Base-by-base conservation (phyloP, 257 asterid species). In the Agastache rugosa region DNA sequence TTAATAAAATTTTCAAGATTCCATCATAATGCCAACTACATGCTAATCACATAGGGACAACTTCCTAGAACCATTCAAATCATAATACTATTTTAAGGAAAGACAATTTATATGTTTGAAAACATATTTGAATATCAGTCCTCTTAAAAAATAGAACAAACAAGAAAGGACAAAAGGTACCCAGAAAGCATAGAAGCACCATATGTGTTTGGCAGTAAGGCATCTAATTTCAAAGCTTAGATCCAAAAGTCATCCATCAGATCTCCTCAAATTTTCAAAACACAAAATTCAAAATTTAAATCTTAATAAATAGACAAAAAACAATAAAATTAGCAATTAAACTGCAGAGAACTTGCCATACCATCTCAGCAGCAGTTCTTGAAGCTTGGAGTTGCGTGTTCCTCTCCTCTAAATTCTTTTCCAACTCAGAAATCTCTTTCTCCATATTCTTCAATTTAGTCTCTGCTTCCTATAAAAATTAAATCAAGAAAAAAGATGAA, bases 331-430 rank as follows among this genome's bases (percentile, higher is more conserved):
- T 2, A 34, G 59, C 20, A 37, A 35, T 35, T 35, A 54, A 22
- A 22, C 62, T 22, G 16, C 35, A 59, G 2, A 39, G 56, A 83
- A 71, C 9, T 37, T 31, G 20, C n/a, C 20, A 34, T 76, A 93
- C 98, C 91, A 81, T 88, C 48, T 83, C 91, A 56, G 86, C 79
- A 67, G 87, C 83, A 71, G 93, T 81, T 19, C 85, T 74, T 64
- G 96, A 81, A 77, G 87, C 88, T 65, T 82, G 82, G 59, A 93
- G 83, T 88, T 88, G 89, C 62, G 65, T 20, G 71, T 82, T 77
- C 77, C 81, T 93, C 73, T 87, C 91, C 77, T 91, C 96, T 48
- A 93, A 80, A 60, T 69, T 83, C 85, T 75, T 90, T 80, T 90
- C 94, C 87, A 93, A 78, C 65, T 75, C 79, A 62, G 53, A 76